phyloP scores from a whole-genome alignment of 1,284 basidiomycete species.

The Ceratobasidium sp. region DNA sequence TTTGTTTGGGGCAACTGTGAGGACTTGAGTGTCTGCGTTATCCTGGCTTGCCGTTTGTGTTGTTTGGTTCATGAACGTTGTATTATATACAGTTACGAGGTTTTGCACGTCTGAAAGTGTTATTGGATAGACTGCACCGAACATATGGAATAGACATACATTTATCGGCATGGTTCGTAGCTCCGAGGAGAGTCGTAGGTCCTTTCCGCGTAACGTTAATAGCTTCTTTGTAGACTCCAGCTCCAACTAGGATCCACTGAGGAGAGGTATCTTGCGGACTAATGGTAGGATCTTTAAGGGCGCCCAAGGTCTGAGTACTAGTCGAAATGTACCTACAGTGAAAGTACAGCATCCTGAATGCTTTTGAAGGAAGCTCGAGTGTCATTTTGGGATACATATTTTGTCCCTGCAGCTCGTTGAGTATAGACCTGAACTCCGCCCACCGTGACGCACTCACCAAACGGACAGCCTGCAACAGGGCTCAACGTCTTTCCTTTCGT shows the following conservation, averaged over 20 bases:
- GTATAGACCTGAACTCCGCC: too few relatives aligned
- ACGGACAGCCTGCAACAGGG: slow-evolving; percentile 36
- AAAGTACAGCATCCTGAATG: slow-evolving; percentile 28
- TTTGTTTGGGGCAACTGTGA: slow-evolving; percentile 30
- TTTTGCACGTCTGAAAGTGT: slow-evolving; percentile 45
- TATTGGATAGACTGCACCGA: slow-evolving; percentile 3
- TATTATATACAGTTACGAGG: slow-evolving; percentile 48
- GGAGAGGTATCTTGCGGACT: neutral
- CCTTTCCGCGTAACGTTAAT: slow-evolving; percentile 38
- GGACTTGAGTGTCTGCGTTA: slow-evolving; percentile 32
- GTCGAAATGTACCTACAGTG: slow-evolving; percentile 12
- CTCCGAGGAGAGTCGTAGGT: slow-evolving; percentile 26
- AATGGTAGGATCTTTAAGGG: too few relatives aligned
- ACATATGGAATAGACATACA: neutral
- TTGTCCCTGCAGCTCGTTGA: too few relatives aligned
- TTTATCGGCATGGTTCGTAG: neutral
- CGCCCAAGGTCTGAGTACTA: neutral
- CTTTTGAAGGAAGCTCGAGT: slow-evolving; percentile 18
- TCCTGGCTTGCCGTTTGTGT: slow-evolving; percentile 15
- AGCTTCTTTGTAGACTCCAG: slow-evolving; percentile 23
- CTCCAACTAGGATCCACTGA: slow-evolving; percentile 30
- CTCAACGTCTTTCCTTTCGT: slow-evolving; percentile 25
- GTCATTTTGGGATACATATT: slow-evolving; percentile 33
- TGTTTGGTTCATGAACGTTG: slow-evolving; percentile 16
- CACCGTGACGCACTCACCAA: too few relatives aligned